Percentiles rank a stretch among this genome's conserved stretches.
Evolutionary conservation across 106 monocot genomes (phyloP).

Genomic region (Allium fistulosum): DNA sequence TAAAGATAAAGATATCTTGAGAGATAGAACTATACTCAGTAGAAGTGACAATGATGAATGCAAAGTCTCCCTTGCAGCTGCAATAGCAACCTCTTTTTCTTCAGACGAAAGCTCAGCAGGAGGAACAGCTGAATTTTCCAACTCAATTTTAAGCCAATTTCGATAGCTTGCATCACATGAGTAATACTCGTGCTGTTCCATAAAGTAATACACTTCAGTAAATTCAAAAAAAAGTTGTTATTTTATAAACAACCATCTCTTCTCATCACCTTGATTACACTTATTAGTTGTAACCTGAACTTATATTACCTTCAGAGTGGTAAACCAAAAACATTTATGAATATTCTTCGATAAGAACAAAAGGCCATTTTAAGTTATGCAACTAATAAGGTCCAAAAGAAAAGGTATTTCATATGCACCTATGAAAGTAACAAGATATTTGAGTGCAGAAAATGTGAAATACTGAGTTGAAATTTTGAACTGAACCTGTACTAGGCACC

Average conservation of each 20-base stretch:
- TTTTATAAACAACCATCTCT: too few relatives aligned
- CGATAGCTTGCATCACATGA: constrained; percentile 95
- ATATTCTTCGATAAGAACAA: too few relatives aligned
- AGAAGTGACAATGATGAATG: constrained; percentile 57
- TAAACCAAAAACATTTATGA: too few relatives aligned
- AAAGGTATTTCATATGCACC: too few relatives aligned
- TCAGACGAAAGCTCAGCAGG: constrained; percentile 65
- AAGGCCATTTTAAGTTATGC: too few relatives aligned
- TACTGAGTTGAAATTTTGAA: not conserved
- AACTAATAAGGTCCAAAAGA: too few relatives aligned
- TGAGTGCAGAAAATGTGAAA: too few relatives aligned
- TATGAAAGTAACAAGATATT: too few relatives aligned
- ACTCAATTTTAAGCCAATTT: constrained; percentile 86
- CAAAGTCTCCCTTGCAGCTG: constrained; percentile 68
- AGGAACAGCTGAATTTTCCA: constrained; percentile 64
- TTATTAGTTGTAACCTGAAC: too few relatives aligned
- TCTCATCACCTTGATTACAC: too few relatives aligned
- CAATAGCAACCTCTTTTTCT: constrained; percentile 60
- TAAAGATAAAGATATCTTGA: too few relatives aligned
- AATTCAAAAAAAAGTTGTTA: not conserved
- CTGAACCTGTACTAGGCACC: not conserved
- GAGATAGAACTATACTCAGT: constrained; percentile 43
- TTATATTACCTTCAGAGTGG: too few relatives aligned
- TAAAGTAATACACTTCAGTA: constrained; percentile 6
- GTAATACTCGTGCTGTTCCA: constrained; percentile 68